Conservation (phyloP, 148 eudicot genomes). For the Fagopyrum esculentum region DNA sequence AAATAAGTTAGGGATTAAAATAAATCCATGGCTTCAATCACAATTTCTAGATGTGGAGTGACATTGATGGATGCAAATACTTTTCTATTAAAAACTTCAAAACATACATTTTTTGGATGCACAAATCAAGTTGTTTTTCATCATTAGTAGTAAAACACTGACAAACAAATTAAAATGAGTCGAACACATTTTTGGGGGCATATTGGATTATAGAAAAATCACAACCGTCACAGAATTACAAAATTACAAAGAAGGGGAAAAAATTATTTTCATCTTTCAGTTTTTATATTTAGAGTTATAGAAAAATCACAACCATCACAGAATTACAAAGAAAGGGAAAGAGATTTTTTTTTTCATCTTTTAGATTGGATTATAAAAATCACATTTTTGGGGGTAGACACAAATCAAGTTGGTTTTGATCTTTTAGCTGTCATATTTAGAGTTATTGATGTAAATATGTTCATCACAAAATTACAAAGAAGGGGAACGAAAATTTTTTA, state of each 20-base stretch:
- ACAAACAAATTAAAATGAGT: neutral
- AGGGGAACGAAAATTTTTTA: neutral
- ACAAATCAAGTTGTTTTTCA: neutral
- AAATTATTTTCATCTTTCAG: constrained; percentile 89
- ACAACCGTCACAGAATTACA: neutral
- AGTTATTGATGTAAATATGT: neutral
- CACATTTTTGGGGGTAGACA: too few species aligned
- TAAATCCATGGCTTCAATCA: neutral
- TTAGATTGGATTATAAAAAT: constrained; percentile 2
- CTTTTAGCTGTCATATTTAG: constrained; percentile 30
- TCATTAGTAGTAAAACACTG: neutral
- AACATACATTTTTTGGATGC: neutral
- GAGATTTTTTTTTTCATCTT: constrained; percentile 89
- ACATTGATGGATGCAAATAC: neutral
- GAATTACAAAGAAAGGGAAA: constrained; percentile 42
- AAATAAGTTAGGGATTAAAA: constrained; percentile 10
- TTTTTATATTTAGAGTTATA: neutral
- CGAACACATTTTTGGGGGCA: neutral
- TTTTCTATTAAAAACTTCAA: neutral
- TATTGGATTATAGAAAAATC: neutral
- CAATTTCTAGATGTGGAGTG: neutral
- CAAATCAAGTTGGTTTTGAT: too few species aligned
- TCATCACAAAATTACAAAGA: neutral
- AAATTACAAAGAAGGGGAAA: constrained; percentile 41
- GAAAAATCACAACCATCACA: neutral